A percentile compares a stretch with the other conserved stretches of the same genome.
phyloP scores from a whole-genome alignment of 2,329 filamentous ascomycete genomes.

The Chalaropsis ovoidea region DNA sequence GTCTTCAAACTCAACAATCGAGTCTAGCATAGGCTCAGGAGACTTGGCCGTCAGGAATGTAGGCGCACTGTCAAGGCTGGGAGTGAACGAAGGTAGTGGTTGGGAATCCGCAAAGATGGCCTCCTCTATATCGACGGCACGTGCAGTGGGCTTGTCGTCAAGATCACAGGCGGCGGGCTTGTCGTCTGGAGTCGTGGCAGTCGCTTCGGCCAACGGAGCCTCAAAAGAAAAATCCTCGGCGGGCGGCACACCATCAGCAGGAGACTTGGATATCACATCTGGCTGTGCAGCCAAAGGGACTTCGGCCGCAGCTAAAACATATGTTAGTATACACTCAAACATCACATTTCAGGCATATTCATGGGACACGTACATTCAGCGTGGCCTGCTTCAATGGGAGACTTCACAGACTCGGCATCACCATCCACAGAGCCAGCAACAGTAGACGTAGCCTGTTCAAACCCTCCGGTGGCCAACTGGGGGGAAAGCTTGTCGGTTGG shows the following conservation, averaged over 20 bases:
- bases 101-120: background rate
- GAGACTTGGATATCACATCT: background rate
- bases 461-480: background rate
- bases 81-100: background rate
- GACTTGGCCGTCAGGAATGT: background rate
- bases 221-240: background rate
- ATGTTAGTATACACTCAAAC: background rate
- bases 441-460: background rate
- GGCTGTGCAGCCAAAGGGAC: background rate
- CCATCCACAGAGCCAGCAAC: conserved; percentile 5
- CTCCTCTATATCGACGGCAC: background rate
- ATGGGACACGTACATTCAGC: background rate
- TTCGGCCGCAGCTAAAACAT: background rate
- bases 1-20: background rate
- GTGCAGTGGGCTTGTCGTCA: background rate
- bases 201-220: background rate
- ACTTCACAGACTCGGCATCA: background rate
- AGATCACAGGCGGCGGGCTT: no score
- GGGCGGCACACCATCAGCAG: background rate
- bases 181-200: background rate
- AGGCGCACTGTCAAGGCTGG: background rate
- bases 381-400: background rate
- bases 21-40: background rate
- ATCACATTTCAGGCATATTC: background rate
- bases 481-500: background rate